Evolutionary conservation across 2,329 filamentous ascomycete genomes (phyloP).

Genomic region (Fusarium virguliforme): DNA sequence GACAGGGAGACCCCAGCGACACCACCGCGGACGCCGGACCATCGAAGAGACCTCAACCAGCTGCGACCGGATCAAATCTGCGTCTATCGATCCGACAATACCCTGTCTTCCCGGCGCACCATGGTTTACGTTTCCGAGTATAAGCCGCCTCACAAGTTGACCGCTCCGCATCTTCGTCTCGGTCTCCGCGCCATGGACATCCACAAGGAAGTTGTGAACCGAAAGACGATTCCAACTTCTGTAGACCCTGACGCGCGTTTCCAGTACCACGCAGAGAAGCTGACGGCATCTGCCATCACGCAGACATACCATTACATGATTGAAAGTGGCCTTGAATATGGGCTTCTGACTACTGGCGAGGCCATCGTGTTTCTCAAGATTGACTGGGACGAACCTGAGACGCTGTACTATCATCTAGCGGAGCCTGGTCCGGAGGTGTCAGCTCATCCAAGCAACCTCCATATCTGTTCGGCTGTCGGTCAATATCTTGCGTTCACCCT

Average conservation of each 20-base stretch:
- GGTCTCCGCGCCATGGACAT: slow-evolving; percentile 62
- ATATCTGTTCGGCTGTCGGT: slow-evolving; percentile 6
- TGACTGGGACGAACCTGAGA: slow-evolving; percentile 20
- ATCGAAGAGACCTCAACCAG: slow-evolving; percentile 29
- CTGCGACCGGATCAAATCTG: slow-evolving; percentile 55
- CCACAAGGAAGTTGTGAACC: slow-evolving; percentile 54
- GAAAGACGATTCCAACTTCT: slow-evolving; percentile 48
- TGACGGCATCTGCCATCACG: slow-evolving; percentile 61
- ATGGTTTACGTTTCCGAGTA: slow-evolving; percentile 60
- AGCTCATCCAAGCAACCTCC: slow-evolving; percentile 6
- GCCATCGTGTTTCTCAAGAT: slow-evolving; percentile 16
- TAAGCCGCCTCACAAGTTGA: slow-evolving; percentile 65
- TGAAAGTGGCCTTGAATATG: slow-evolving; percentile 61
- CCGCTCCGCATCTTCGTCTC: slow-evolving; percentile 58
- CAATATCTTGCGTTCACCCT: too few relatives aligned
- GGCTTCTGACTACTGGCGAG: slow-evolving; percentile 52
- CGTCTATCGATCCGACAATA: slow-evolving; percentile 34
- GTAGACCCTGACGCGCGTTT: slow-evolving; percentile 53
- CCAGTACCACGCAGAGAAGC: slow-evolving; percentile 56
- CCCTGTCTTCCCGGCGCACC: slow-evolving; percentile 1
- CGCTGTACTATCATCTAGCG: slow-evolving; percentile 18
- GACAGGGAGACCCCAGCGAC: slow-evolving; percentile 33
- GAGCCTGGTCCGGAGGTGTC: slow-evolving; percentile 14
- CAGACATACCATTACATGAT: slow-evolving; percentile 68
- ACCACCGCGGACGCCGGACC: slow-evolving; percentile 35